A percentile compares a stretch with the other conserved stretches of the same genome.
phyloP scores from a whole-genome alignment of 495 filamentous ascomycete species.

The Neurospora intermedia region DNA sequence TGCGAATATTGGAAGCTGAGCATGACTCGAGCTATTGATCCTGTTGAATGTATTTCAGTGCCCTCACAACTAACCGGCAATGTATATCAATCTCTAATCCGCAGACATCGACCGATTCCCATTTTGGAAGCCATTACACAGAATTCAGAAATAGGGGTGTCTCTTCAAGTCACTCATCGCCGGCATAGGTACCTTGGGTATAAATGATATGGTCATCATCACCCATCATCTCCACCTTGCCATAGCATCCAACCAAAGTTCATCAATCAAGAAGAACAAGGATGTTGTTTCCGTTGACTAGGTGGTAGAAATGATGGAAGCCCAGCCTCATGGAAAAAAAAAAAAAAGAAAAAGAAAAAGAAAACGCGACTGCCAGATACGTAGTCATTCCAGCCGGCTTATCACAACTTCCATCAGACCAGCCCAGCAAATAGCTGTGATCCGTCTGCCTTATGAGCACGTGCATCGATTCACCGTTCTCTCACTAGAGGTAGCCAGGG shows the following conservation, averaged over 20 bases:
- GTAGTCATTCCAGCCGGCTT: no score
- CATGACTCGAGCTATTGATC: background rate
- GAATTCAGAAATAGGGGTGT: background rate
- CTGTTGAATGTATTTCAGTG: background rate
- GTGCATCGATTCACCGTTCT: background rate
- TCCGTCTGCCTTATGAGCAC: no score
- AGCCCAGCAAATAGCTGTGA: no score
- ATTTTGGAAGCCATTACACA: background rate
- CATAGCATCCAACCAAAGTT: background rate
- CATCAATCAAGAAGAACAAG: no score
- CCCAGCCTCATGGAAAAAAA: no score
- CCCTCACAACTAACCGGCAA: background rate
- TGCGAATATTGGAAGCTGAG: background rate
- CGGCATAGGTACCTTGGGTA: background rate
- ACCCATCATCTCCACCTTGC: background rate
- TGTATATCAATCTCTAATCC: background rate
- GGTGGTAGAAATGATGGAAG: no score
- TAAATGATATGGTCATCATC: no score
- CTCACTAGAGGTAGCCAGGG: background rate
- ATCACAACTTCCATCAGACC: no score
- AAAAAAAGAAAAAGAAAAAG: no score
- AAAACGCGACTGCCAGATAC: no score
- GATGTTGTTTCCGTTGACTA: no score
- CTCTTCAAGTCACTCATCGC: background rate
- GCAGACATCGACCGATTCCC: background rate